Base-by-base conservation (phyloP, 2,329 filamentous ascomycete genomes). In the Helminthosporium solani region DNA sequence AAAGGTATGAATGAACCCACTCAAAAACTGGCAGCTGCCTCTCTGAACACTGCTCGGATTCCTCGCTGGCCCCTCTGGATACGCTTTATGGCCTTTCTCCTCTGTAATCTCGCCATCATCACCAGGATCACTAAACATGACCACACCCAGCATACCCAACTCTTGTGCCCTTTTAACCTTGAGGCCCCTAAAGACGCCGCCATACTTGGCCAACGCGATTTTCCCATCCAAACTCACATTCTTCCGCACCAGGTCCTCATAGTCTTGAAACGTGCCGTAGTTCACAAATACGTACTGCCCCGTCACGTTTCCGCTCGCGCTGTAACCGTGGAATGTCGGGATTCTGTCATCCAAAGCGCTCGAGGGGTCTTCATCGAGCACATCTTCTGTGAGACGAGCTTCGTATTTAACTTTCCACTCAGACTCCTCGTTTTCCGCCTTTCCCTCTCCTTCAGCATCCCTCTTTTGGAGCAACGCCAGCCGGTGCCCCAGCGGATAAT, bases 251-350 rank as follows among this genome's bases (percentile, higher is more conserved):
- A 97, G 78, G 53, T 95, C 90, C 58, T 94, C 86, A 55, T 85
- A 97, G 66, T 97, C 92, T 53, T 80, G 74, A 64, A 85, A 95
- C 0, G 88, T 94, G 42, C 91, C 92, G 62, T 94, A 95, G 70
- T 96, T 96, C 66, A 88, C 90, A 63, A 86, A 97, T 25, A 96
- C 88, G 55, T 88, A 94, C 12, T 83, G 81, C 2, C 83, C 90
- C 0, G 92, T 96, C 38, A 95, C 92, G 67, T 97, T 95, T 21
- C 92, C 92, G 49, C 79, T 91, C 3, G 90, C 90, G 3, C 90
- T 95, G 70, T 96, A 97, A 42, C 92, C 94, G 64, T 97, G 92
- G 74, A 97, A 97, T 0, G 87, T 92, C 1, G 92, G 90, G 19
- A 97, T 80, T 23, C 89, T 78, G 60, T 90, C 80, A 8, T 80